A percentile compares a stretch with the other conserved stretches of the same genome.
Conservation (phyloP, 768 basidiomycete genomes). For the Lactarius evosmus region DNA sequence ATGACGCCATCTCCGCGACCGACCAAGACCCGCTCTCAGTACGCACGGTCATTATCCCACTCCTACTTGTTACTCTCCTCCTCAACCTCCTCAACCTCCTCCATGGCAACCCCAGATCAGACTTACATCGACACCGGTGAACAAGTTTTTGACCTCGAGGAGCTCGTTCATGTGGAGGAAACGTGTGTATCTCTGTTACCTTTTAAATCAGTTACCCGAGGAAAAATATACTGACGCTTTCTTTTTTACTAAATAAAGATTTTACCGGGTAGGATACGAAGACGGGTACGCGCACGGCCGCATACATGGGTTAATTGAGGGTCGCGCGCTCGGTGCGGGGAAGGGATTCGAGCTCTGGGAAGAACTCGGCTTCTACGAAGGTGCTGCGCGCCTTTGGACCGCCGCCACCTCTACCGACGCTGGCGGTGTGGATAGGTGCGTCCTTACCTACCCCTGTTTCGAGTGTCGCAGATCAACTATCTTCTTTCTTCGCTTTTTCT, state of each 20-base stretch:
- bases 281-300: conserved; percentile 83
- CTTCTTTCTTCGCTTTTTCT: not conserved
- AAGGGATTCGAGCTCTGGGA: conserved; percentile 98
- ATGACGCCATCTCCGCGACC: conserved; percentile 22
- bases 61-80: not conserved
- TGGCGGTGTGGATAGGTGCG: conserved; percentile 49
- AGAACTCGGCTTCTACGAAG: conserved; percentile 92
- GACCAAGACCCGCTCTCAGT: not conserved
- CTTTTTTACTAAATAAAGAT: conserved; percentile 51
- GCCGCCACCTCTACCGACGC: conserved; percentile 43
- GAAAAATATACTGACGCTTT: not conserved
- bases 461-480: conserved; percentile 11
- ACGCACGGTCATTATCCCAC: not conserved
- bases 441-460: conserved; percentile 22
- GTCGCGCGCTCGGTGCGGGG: conserved; percentile 80
- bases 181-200: conserved; percentile 28
- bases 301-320: conserved; percentile 88
- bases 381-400: conserved; percentile 73
- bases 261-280: conserved; percentile 73
- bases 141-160: conserved; percentile 33
- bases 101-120: conserved; percentile 3
- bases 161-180: conserved; percentile 34
- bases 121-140: not conserved
- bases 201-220: not conserved
- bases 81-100: not conserved